Evolutionary conservation across 768 basidiomycete species (phyloP), one percentile per base, ranked within the genome.

Genomic region (Tephrocybe sp.): DNA sequence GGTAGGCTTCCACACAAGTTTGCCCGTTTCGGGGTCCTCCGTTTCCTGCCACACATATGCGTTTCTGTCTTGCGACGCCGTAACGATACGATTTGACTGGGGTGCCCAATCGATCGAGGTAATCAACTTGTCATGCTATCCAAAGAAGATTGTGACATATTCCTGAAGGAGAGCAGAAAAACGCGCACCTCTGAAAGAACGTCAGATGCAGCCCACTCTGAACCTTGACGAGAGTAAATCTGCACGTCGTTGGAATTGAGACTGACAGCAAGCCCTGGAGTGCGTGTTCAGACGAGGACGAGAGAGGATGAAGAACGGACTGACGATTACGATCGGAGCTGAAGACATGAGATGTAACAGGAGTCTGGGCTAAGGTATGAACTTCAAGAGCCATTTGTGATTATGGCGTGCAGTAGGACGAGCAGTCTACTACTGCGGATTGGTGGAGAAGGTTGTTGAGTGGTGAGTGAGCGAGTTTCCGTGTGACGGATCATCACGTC

Each of bases 61-160:
- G 64, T 99, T 99, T 46, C 97, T 77, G 65, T 99, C 97, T 66
- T 99, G 95, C n/a, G 94, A 95, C 59, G 93, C 91, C 11, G 97
- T 98, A 21, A 99, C 95, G 70, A 99, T 95, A 38, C 91, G 88
- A 70, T 98, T 97, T 40, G 97, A 93, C 57, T 82, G 81, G 15
- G 94, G 94, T 11, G 94, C 97, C 97, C 97, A 99, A 66, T 97
- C 94, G 66, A 99, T 97, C 48, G 93, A 94, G 2, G 95, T 98
- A 70, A 99, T 88, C 50, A 86, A 72, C 70, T 98, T 98, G 75
- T 99, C 97, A 71, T 99, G 97, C 94, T 98, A 38, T 24, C 16
- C 36, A 11, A 11, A 42, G n/a, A 25, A 36, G 25, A 8, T 44
- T 34, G 27, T 23, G 9, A 11, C 9, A 29, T 21, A n/a, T 15